Conservation (phyloP, 2,329 filamentous ascomycete species). For the Aspergillus tamarii region DNA sequence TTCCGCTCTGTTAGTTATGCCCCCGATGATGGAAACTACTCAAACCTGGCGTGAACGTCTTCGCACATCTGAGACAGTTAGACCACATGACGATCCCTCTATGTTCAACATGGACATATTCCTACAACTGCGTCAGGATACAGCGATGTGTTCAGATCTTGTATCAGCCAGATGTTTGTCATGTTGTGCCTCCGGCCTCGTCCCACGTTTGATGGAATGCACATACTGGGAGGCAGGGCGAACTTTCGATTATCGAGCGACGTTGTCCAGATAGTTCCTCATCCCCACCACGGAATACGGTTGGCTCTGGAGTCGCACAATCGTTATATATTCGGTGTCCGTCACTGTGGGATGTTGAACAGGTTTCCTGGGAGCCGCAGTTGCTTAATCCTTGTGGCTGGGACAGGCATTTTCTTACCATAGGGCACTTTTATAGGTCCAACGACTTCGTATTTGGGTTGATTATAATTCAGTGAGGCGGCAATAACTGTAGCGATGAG, state of each 20-base stretch:
- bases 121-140: neutral
- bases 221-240: rapidly evolving
- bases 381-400: no score
- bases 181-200: neutral
- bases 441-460: no score
- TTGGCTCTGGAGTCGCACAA: no score
- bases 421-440: no score
- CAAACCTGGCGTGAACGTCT: neutral
- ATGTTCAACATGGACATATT: neutral
- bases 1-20: neutral
- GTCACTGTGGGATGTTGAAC: no score
- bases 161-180: constrained; percentile 1
- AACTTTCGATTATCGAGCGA: neutral
- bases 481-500: rapidly evolving
- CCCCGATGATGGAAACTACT: no score
- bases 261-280: no score
- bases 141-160: neutral
- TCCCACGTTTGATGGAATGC: neutral
- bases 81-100: neutral
- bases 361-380: no score
- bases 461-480: rapidly evolving
- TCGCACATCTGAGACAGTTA: neutral
- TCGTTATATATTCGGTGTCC: no score
- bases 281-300: no score
- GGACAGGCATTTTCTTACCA: no score